Evolutionary conservation across 2,329 filamentous ascomycete species (phyloP).

Genomic region (Rhynchosporium graminicola): DNA sequence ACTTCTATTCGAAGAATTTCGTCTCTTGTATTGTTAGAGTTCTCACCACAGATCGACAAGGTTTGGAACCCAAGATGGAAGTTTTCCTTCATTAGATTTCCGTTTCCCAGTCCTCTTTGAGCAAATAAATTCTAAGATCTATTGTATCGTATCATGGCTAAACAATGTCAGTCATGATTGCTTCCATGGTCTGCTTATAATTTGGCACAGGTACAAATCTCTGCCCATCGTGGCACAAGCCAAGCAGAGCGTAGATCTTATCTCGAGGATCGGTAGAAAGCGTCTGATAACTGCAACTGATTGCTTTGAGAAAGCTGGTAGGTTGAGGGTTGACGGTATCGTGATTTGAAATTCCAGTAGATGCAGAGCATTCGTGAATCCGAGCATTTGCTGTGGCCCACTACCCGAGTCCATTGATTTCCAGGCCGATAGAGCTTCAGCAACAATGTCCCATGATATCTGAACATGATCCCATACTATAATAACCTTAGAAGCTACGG

Average conservation of each 20-base stretch:
- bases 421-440: constrained; percentile 16
- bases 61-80: constrained; percentile 18
- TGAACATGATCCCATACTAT: constrained; percentile 14
- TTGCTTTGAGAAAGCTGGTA: constrained; percentile 16
- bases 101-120: constrained; percentile 9
- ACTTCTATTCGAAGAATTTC: constrained; percentile 11
- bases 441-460: constrained; percentile 33
- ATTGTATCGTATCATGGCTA: constrained; percentile 13
- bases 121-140: constrained; percentile 20
- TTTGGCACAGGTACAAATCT: constrained; percentile 13
- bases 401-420: background rate
- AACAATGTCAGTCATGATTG: constrained; percentile 19
- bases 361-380: constrained; percentile 9
- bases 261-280: constrained; percentile 11
- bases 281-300: constrained; percentile 10
- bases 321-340: constrained; percentile 12
- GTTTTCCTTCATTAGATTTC: background rate
- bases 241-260: constrained; percentile 10
- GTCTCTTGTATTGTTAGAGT: constrained; percentile 18
- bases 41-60: constrained; percentile 12
- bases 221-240: background rate
- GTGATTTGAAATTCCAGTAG: constrained; percentile 15
- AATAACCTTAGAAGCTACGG: constrained; percentile 17
- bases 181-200: constrained; percentile 22
- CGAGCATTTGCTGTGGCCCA: background rate